Base-by-base conservation (phyloP, 1,284 basidiomycete genomes). In the Ganoderma multipileum region DNA sequence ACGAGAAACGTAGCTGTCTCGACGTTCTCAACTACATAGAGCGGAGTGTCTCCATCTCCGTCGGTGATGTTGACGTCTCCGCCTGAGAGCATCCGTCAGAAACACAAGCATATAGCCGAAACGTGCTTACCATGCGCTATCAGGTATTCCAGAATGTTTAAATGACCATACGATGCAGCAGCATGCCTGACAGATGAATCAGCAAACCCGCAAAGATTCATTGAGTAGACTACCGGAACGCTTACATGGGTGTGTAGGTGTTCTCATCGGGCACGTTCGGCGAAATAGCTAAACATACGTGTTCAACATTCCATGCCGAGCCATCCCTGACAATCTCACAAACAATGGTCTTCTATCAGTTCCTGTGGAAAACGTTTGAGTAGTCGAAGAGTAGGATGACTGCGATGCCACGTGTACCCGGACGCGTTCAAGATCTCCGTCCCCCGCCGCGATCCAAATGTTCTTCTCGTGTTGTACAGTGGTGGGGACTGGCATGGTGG, bases 371-470 rank as follows among this genome's bases (percentile, higher is more conserved):
- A n/a, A 2, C 12, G 55, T 23, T 64, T 60, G 28, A 64, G 61
- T 39, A 33, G 20, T 63, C 12, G 23, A 42, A 41, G 33, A 26
- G 36, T 33, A 41, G 12, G 44, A 30, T 16, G 33, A 39, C 20
- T 30, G 28, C n/a, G 33, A 30, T 30, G 30, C 6, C 7, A 41
- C 12, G 47, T 76, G 50, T 61, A 81, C 82, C 75, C 77, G 75
- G 5, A 83, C 81, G 3, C 80, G 75, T 20, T 75, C 78, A n/a
- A 89, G 71, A 73, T 97, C 92, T 57, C 96, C 96, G 78, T 97
- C 95, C 33, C 89, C 91, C 1, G 95, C 94, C 33, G 96, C 96
- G 36, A 96, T 87, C 96, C 96, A 97, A 59, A 97, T 91, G 81
- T 97, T 97, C 79, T 90, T 92, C 64, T 78, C 73, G 11, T 75